A percentile compares a stretch with the other conserved stretches of the same genome.
Conservation (phyloP, 805 yeast genomes). For the Saturnispora kantuleensis region DNA sequence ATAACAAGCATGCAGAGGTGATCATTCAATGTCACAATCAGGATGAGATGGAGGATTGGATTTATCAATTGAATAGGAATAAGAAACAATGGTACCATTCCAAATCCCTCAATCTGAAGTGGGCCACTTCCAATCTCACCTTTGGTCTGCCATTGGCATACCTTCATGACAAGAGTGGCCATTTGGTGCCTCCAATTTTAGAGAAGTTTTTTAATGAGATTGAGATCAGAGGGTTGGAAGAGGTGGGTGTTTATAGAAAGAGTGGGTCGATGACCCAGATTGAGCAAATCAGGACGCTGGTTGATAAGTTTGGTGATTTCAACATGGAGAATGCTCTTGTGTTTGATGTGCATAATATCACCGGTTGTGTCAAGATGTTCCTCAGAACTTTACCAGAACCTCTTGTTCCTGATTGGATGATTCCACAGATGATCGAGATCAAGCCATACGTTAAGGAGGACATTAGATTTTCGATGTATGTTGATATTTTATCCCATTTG, state of each 20-base stretch:
- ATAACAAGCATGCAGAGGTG: constrained; percentile 29
- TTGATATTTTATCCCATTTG: constrained; percentile 1
- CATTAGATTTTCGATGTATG: constrained; percentile 20
- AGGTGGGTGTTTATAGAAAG: constrained; percentile 80
- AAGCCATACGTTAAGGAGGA: constrained; percentile 18
- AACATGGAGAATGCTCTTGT: constrained; percentile 33
- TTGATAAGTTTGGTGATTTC: constrained; percentile 38
- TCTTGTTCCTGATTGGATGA: constrained; percentile 55
- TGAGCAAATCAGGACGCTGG: constrained; percentile 32
- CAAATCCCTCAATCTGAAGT: constrained; percentile 22
- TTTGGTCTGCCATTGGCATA: constrained; percentile 81
- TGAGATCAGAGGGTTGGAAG: constrained; percentile 81
- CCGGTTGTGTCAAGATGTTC: constrained; percentile 78
- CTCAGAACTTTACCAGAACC: constrained; percentile 85
- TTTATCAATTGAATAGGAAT: constrained; percentile 37
- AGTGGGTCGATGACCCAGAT: constrained; percentile 43
- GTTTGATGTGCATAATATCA: constrained; percentile 75
- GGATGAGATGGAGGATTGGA: constrained; percentile 67
- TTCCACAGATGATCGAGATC: constrained; percentile 43
- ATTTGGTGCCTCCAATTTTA: constrained; percentile 55
- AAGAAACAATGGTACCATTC: constrained; percentile 49
- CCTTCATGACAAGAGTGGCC: constrained; percentile 63
- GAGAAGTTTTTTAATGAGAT: constrained; percentile 60
- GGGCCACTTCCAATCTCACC: constrained; percentile 27
- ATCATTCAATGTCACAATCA: constrained; percentile 59